phyloP scores from a whole-genome alignment of 1,139 yeast species.

The Meyerozyma elateridarum region DNA sequence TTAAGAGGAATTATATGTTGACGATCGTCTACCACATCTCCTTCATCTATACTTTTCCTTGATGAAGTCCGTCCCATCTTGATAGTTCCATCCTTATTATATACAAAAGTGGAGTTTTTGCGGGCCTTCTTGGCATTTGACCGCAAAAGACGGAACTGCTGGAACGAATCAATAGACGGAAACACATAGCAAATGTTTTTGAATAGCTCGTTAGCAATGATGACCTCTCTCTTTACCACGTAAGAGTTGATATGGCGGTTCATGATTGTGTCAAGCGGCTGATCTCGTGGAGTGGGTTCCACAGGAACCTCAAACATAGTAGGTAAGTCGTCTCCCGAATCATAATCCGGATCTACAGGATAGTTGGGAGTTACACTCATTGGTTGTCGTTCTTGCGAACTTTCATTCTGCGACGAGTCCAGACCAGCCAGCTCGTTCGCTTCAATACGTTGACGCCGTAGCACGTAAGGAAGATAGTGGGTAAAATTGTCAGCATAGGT shows the following conservation, averaged over 20 bases:
- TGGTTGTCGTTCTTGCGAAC: too few relatives aligned
- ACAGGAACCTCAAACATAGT: conserved; percentile 20
- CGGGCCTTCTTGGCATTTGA: conserved; percentile 19
- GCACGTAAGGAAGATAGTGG: conserved; percentile 33
- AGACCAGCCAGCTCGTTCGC: too few relatives aligned
- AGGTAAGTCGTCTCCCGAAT: conserved; percentile 19
- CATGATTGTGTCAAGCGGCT: conserved; percentile 9
- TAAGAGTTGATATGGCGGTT: conserved; percentile 14
- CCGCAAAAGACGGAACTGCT: conserved; percentile 27
- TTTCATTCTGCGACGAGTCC: too few relatives aligned
- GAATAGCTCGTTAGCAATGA: conserved; percentile 32
- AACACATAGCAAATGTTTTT: conserved; percentile 29
- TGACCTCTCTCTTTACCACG: conserved; percentile 24
- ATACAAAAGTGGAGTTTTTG: conserved; percentile 19
- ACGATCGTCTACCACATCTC: conserved; percentile 22
- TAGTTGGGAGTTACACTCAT: too few relatives aligned
- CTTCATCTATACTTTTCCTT: conserved; percentile 5
- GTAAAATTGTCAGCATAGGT: conserved; percentile 35
- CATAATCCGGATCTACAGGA: conserved; percentile 2
- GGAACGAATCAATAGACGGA: conserved; percentile 26
- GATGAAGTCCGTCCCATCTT: conserved; percentile 5
- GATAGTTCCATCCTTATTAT: conserved; percentile 23
- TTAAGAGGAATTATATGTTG: conserved; percentile 32
- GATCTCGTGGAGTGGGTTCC: conserved; percentile 8
- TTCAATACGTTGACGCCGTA: conserved; percentile 23